Base-by-base conservation (phyloP, 73 alveolate species). In the Durusdinium trenchii region DNA sequence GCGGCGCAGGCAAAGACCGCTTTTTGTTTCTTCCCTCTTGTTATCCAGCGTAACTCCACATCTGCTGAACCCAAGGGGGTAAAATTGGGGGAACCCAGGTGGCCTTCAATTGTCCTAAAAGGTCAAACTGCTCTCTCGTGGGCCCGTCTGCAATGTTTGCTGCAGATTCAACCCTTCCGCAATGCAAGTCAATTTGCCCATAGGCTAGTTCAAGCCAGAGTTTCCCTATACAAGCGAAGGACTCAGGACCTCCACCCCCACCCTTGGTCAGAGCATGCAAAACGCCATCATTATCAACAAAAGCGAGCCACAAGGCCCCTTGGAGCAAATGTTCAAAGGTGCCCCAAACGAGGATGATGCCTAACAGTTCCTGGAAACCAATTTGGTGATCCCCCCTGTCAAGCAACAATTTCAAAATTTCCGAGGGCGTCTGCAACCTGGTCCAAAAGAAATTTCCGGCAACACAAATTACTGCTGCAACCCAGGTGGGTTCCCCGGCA, bases 71-170 rank as follows among this genome's bases (percentile, higher is more conserved):
- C 96, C 96, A 87, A 43, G 38, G 35, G 46, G 96, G 96, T 35
- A 82, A 47, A 1, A 7, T 43, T 47, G 93, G 93, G 48, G 64
- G 51, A 6, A 48, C 93, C 67, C 46, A 48, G 35, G 32, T 82
- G 32, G 71, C 93, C 26, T 46, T 50, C 93, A 87, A 64, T 43
- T 62, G 51, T 20, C 23, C 40, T 3, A 87, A 12, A 16, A 10
- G 48, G 3, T 6, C 69, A 43, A 87, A 47, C 51, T 43, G 51
- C 6, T 62, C 85, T 2, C 96, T 3, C 47, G 96, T 87, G 38
- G 96, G 96, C 47, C 96, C 96, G 42, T 87, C 96, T 43, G 96
- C 96, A 1, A 64, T 26, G n/a, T 87, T 87, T 40, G 96, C 64
- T 14, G 47, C 96, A 43, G 69, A 62, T 38, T 62, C 96, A 10